These are phyloP conservation scores for Aspergillus quadricinctus DNA, from an alignment of 2,329 filamentous ascomycete genomes.

Conservation along the genomic window DNA sequence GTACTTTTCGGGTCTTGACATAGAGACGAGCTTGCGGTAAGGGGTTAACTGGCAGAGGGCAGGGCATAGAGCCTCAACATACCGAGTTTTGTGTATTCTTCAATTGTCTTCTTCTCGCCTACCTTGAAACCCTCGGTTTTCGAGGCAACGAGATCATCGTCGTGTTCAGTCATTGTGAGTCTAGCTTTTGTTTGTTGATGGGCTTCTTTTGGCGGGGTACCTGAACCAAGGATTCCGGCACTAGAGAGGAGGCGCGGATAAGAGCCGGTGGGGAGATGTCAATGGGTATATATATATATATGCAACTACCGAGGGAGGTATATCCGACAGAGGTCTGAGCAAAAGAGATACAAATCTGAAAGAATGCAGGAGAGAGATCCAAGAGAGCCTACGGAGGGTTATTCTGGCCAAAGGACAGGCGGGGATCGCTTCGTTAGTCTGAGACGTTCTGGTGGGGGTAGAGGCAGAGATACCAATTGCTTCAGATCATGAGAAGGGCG, in stretches of 20 bases:
- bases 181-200: slow-evolving; percentile 7
- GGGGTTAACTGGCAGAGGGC: not conserved
- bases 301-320: not conserved
- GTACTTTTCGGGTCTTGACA: not conserved
- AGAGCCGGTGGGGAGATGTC: not conserved
- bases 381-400: not conserved
- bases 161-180: slow-evolving; percentile 61
- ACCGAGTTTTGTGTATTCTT: slow-evolving; percentile 93
- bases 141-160: slow-evolving; percentile 81
- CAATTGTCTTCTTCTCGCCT: slow-evolving; percentile 95
- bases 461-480: slow-evolving; percentile 1
- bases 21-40: not conserved
- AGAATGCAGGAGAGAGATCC: not conserved
- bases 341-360: not conserved
- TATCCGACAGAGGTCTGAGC: not conserved
- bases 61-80: slow-evolving; percentile 33
- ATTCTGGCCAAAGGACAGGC: not conserved
- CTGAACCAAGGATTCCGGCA: slow-evolving; percentile 1
- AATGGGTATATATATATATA: not conserved
- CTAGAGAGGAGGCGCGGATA: not conserved
- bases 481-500: slow-evolving; percentile 1
- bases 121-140: slow-evolving; percentile 96
- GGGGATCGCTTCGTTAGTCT: not conserved
- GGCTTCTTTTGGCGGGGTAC: slow-evolving; percentile 13
- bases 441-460: not conserved